Evolutionary conservation across 139 green algal genomes (phyloP).

Genomic region (Zygnema circumcarinatum): DNA sequence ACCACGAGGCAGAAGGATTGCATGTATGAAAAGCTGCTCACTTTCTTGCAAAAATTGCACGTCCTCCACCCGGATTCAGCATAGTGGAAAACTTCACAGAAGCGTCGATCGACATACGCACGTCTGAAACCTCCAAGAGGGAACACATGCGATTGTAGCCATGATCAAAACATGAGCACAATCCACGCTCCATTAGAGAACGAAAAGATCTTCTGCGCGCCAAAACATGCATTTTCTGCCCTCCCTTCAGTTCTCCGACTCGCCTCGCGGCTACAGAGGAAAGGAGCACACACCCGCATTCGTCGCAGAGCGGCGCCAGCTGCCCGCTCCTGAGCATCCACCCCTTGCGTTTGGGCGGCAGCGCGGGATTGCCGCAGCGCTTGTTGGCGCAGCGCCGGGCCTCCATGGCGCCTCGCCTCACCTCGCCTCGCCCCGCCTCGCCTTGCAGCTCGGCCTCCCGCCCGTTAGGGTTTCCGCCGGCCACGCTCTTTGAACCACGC

Average conservation of each 20-base stretch:
- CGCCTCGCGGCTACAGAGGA: too few species aligned
- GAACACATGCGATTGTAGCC: not conserved
- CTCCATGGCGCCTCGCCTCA: not conserved
- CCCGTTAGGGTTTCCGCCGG: too few species aligned
- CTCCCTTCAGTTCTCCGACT: not conserved
- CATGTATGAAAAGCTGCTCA: not conserved
- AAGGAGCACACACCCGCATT: not conserved
- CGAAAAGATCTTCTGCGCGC: not conserved
- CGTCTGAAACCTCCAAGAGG: not conserved
- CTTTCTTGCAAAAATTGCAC: slow-evolving; percentile 12
- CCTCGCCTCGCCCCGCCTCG: too few species aligned
- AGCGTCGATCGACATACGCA: slow-evolving; percentile 1
- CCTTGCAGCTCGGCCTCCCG: too few species aligned
- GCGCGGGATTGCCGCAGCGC: not conserved
- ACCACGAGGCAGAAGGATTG: not conserved
- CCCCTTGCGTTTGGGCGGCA: not conserved
- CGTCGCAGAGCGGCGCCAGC: not conserved
- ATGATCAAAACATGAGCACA: not conserved
- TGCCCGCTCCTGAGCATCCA: not conserved
- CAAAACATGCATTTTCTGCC: not conserved
- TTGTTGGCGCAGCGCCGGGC: not conserved
- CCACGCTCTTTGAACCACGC: too few species aligned
- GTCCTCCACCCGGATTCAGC: slow-evolving; percentile 5
- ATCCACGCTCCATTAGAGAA: not conserved
- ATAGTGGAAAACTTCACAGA: slow-evolving; percentile 13